A percentile compares a stretch with the other conserved stretches of the same genome.
phyloP scores from a whole-genome alignment of 2,329 filamentous ascomycete genomes.

The Stachybotrys elegans region DNA sequence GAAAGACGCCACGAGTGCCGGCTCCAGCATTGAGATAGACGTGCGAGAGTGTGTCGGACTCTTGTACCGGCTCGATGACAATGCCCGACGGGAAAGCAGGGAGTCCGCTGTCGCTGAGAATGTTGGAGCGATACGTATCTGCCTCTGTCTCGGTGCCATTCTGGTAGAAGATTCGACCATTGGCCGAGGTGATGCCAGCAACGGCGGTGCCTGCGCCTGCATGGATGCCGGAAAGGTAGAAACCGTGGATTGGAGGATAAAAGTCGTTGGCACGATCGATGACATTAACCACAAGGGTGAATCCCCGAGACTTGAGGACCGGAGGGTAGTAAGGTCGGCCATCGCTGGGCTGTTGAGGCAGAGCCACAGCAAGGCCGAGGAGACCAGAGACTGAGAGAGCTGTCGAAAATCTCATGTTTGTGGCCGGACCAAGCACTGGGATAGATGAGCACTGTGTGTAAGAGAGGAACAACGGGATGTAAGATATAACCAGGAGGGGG shows the following conservation, averaged over 20 bases:
- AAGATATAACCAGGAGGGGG: too few relatives aligned
- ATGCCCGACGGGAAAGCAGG: slow-evolving; percentile 34
- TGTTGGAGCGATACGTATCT: slow-evolving; percentile 21
- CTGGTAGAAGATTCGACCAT: slow-evolving; percentile 38
- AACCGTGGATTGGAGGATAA: slow-evolving; percentile 33
- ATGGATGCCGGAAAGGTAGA: slow-evolving; percentile 35
- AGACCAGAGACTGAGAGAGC: slow-evolving; percentile 16
- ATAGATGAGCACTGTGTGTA: too few relatives aligned
- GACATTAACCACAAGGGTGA: slow-evolving; percentile 40
- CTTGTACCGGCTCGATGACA: slow-evolving; percentile 19
- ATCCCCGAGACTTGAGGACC: slow-evolving; percentile 22
- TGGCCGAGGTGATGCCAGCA: slow-evolving; percentile 26
- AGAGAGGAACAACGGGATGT: too few relatives aligned
- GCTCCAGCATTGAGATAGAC: slow-evolving; percentile 25
- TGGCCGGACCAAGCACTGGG: too few relatives aligned
- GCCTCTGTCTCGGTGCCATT: slow-evolving; percentile 39
- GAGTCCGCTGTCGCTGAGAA: slow-evolving; percentile 36
- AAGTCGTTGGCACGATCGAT: slow-evolving; percentile 35
- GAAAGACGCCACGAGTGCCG: slow-evolving; percentile 29
- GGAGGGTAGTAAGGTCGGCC: slow-evolving; percentile 9
- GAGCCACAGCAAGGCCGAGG: slow-evolving; percentile 17
- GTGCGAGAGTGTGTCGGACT: slow-evolving; percentile 24
- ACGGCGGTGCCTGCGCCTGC: slow-evolving; percentile 34
- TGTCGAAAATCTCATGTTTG: neutral
- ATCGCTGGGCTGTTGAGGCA: slow-evolving; percentile 9